Base-by-base conservation (phyloP, 2,329 filamentous ascomycete genomes). In the Colletotrichum tofieldiae region DNA sequence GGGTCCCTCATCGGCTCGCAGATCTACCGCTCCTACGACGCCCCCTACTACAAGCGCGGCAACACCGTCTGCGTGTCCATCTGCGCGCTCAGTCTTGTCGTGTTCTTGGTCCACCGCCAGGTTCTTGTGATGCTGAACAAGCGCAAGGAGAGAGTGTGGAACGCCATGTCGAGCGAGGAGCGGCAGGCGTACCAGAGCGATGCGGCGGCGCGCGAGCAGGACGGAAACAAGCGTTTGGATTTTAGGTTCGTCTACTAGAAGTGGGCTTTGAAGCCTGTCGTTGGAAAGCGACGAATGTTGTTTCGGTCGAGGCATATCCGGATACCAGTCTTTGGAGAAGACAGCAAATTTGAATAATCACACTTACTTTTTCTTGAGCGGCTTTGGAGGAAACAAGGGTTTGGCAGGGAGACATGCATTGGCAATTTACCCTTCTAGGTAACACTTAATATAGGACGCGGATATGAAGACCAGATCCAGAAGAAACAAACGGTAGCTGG, bases 51-150 rank as follows among this genome's bases (percentile, higher is more conserved):
- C 77, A 86, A 88, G 71, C 84, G 77, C 4, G 89, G 89, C 11
- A 91, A 91, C 79, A 87, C 83, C 32, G 86, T 90, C 3, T 83
- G 90, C 60, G 85, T 92, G 32, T 86, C 82, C 1, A 83, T 91
- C 60, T 81, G 86, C 3, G 83, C 82, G 0, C 83, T 89, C 37
- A 84, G 85, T 26, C 76, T 90, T 11, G 78, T 85, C 0, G 75
- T 86, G 0, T 90, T 91, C 58, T 35, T 90, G 41, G 81, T 79
- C 1, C 86, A 88, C 75, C 81, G 87, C 20, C 78, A 84, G 70
- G 84, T 83, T 65, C 84, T 84, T 47, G 74, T 77, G 20, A 79
- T 79, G 77, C 77, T 82, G 58, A 85, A 84, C 68, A 77, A 77
- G 26, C 76, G 76, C 41, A 82, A 82, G 70, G 81, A 80, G 37